phyloP scores from a whole-genome alignment of 768 basidiomycete genomes.

The Chiua virens region DNA sequence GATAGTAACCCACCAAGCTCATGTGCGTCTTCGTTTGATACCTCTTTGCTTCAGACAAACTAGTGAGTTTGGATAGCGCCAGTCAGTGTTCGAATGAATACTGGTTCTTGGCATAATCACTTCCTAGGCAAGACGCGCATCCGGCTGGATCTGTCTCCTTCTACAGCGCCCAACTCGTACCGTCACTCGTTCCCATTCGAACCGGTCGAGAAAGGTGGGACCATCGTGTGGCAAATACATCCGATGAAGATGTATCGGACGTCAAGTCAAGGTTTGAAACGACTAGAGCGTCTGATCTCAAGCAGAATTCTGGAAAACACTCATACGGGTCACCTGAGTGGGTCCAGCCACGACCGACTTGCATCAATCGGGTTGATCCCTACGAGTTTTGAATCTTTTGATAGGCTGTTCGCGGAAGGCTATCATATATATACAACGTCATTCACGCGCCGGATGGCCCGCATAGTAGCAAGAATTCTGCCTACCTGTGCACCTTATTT shows the following conservation, averaged over 20 bases:
- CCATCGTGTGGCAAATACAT: slow-evolving; percentile 15
- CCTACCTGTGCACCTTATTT: too few species aligned
- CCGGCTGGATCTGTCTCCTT: slow-evolving; percentile 7
- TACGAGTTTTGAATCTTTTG: background rate
- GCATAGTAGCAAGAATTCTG: too few species aligned
- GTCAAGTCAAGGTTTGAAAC: slow-evolving; percentile 3
- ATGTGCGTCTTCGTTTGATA: too few species aligned
- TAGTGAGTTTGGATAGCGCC: too few species aligned
- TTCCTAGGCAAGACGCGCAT: slow-evolving; percentile 27
- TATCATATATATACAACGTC: too few species aligned
- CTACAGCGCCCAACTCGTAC: background rate
- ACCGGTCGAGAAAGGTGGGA: slow-evolving; percentile 19
- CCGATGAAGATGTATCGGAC: slow-evolving; percentile 7
- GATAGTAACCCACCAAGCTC: too few species aligned
- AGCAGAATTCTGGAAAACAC: slow-evolving; percentile 34
- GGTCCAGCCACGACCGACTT: slow-evolving; percentile 35
- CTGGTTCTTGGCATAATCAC: slow-evolving; percentile 19
- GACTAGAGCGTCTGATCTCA: background rate
- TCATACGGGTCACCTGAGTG: slow-evolving; percentile 27
- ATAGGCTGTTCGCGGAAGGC: background rate
- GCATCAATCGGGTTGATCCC: slow-evolving; percentile 12
- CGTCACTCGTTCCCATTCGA: slow-evolving; percentile 17
- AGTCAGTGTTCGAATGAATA: too few species aligned
- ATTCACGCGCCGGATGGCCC: too few species aligned
- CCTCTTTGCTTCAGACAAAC: too few species aligned